phyloP scores from a whole-genome alignment of 345 rosid genomes.

The Syzygium grande region DNA sequence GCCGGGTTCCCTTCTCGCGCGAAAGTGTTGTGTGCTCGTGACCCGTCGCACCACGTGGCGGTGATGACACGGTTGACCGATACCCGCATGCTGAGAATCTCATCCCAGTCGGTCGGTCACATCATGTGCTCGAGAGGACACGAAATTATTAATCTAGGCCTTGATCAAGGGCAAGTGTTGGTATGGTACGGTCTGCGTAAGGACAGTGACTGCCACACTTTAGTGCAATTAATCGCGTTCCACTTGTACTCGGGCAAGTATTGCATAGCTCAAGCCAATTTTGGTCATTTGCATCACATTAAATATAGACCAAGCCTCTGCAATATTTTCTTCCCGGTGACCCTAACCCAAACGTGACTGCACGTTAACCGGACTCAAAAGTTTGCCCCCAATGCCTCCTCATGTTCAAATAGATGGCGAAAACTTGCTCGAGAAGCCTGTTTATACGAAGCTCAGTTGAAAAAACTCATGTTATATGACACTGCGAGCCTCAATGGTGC shows the following conservation, averaged over 20 bases:
- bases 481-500: background rate
- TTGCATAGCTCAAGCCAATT: background rate
- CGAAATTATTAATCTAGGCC: rapidly evolving
- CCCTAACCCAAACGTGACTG: background rate
- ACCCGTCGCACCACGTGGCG: rapidly evolving
- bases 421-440: background rate
- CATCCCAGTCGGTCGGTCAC: rapidly evolving
- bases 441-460: background rate
- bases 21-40: background rate
- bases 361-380: background rate
- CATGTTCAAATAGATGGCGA: background rate
- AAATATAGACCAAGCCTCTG: background rate
- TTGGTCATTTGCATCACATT: background rate
- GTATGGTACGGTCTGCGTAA: background rate
- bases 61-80: background rate
- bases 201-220: background rate
- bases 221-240: background rate
- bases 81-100: too few relatives aligned
- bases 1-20: background rate
- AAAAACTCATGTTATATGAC: background rate
- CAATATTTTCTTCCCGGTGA: background rate
- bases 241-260: background rate
- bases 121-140: background rate
- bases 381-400: background rate
- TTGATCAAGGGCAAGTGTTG: background rate